Evolutionary conservation across 1,284 basidiomycete genomes (phyloP).

Genomic region (Naganishia sp.): DNA sequence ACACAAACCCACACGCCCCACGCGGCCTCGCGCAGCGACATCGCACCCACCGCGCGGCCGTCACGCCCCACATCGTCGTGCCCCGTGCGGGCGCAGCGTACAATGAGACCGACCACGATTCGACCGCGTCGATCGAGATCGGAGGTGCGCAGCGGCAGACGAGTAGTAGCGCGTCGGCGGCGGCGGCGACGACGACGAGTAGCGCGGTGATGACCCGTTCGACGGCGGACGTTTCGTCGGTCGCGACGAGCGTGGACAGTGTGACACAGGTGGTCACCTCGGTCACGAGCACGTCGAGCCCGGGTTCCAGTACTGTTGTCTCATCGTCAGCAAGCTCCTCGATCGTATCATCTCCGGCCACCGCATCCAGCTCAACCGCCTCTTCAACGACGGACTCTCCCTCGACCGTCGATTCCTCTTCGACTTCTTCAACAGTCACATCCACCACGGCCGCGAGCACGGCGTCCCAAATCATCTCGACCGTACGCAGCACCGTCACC

Average conservation of each 20-base stretch:
- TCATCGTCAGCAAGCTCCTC: conserved; percentile 14
- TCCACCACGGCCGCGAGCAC: conserved; percentile 13
- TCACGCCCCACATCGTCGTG: background rate
- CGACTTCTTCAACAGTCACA: conserved; percentile 7
- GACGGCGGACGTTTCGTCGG: background rate
- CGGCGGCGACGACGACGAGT: background rate
- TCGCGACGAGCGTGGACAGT: background rate
- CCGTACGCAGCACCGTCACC: conserved; percentile 27
- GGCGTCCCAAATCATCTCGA: conserved; percentile 27
- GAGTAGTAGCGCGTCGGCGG: background rate
- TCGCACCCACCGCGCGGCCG: conserved; percentile 1
- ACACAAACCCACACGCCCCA: conserved; percentile 2
- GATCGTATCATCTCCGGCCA: background rate
- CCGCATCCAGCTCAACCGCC: conserved; percentile 1
- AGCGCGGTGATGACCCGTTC: conserved; percentile 2
- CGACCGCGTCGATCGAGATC: conserved; percentile 6
- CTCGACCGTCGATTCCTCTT: conserved; percentile 7
- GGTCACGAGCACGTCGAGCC: background rate
- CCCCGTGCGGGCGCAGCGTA: conserved; percentile 28
- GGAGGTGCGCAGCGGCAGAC: conserved; percentile 12
- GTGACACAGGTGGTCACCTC: background rate
- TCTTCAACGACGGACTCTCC: conserved; percentile 12
- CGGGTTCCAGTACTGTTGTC: background rate
- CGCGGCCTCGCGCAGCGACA: conserved; percentile 20
- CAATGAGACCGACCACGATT: conserved; percentile 25